Conservation (phyloP, 2,329 filamentous ascomycete genomes). For the Apiospora arundinis region DNA sequence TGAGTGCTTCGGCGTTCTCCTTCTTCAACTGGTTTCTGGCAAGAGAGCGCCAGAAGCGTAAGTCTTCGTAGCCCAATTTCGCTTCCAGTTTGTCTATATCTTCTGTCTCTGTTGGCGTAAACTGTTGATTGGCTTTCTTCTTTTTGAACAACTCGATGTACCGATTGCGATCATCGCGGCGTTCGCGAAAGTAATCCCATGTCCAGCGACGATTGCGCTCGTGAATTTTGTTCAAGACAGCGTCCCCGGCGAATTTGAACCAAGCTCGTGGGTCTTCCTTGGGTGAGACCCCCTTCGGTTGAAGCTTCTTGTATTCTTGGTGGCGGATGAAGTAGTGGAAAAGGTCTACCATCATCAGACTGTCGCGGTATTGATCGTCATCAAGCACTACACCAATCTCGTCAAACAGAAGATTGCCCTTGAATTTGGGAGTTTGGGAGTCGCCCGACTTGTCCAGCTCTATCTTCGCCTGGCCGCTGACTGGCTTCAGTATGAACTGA, state of each 20-base stretch:
- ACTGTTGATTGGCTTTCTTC: conserved; percentile 75
- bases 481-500: conserved; percentile 95
- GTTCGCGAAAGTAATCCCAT: conserved; percentile 93
- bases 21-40: conserved; percentile 94
- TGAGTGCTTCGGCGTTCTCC: conserved; percentile 90
- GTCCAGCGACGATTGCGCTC: conserved; percentile 93
- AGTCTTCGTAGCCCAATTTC: conserved; percentile 91
- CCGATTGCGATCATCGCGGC: conserved; percentile 83
- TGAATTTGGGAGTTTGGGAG: conserved; percentile 80
- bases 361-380: conserved; percentile 96
- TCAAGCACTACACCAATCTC: conserved; percentile 98
- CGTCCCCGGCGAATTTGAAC: conserved; percentile 89
- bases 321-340: conserved; percentile 99
- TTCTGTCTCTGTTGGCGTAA: conserved; percentile 72
- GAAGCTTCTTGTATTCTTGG: conserved; percentile 93
- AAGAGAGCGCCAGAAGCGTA: conserved; percentile 95
- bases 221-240: conserved; percentile 91
- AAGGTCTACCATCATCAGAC: conserved; percentile 95
- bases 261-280: conserved; percentile 93
- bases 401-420: conserved; percentile 90
- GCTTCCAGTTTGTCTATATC: conserved; percentile 80
- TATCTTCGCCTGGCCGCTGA: conserved; percentile 92
- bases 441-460: conserved; percentile 94
- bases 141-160: conserved; percentile 99
- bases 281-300: conserved; percentile 79